Conservation (phyloP, 129 eudicot species). For the Apium graveolens region DNA sequence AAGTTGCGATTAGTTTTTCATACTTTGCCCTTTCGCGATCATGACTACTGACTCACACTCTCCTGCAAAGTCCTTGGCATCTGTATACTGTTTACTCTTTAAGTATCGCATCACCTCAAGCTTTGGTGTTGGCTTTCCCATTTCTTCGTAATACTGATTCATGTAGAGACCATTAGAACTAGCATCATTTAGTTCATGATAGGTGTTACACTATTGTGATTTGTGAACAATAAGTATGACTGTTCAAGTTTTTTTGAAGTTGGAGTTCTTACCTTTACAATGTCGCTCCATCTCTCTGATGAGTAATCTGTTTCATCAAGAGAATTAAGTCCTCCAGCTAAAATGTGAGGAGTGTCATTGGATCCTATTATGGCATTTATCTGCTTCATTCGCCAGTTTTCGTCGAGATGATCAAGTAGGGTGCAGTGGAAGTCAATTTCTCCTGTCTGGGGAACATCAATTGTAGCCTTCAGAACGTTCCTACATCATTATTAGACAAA, state of each 20-base stretch:
- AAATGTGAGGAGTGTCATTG: constrained; percentile 69
- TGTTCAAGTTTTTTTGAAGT: neutral
- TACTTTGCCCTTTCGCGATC: constrained; percentile 98
- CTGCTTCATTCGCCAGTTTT: constrained; percentile 93
- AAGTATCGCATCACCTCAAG: constrained; percentile 81
- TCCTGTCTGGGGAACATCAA: constrained; percentile 77
- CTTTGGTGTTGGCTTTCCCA: constrained; percentile 95
- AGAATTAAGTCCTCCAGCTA: constrained; percentile 34
- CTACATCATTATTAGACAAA: constrained; percentile 28
- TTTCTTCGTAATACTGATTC: constrained; percentile 77
- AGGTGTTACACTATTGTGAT: neutral
- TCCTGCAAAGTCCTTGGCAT: constrained; percentile 48
- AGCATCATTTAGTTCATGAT: neutral
- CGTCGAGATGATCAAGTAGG: constrained; percentile 79
- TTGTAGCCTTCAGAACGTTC: constrained; percentile 88
- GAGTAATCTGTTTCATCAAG: constrained; percentile 91
- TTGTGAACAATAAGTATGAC: neutral
- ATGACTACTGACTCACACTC: constrained; percentile 93
- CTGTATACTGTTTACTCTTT: constrained; percentile 54
- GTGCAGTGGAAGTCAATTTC: constrained; percentile 42
- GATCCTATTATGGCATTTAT: constrained; percentile 72
- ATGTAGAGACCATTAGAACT: neutral
- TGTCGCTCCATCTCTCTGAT: constrained; percentile 92
- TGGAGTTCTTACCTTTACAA: constrained; percentile 54
- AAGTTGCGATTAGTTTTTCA: constrained; percentile 9